phyloP scores from a whole-genome alignment of 306 rosid genomes.

The Dryas drummondii region DNA sequence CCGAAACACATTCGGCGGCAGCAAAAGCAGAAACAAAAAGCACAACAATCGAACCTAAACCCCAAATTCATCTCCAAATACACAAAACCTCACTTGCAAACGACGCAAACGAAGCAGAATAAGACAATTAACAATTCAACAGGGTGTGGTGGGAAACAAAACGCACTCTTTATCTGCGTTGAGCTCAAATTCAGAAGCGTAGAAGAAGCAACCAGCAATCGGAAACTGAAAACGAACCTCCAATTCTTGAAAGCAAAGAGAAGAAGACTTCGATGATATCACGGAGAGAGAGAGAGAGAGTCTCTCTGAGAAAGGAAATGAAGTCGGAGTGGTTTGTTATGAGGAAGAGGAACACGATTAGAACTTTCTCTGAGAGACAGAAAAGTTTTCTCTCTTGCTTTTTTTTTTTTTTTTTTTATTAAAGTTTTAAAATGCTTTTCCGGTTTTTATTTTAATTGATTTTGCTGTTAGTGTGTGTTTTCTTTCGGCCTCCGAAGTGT shows the following conservation, averaged over 20 bases:
- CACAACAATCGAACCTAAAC: constrained; percentile 11
- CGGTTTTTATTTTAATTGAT: not conserved
- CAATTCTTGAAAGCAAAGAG: constrained; percentile 22
- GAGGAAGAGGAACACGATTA: constrained; percentile 32
- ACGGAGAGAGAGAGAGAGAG: constrained; percentile 7
- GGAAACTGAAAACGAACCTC: constrained; percentile 39
- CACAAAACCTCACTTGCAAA: not conserved
- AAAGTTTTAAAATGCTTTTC: not conserved
- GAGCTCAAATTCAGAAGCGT: constrained; percentile 7
- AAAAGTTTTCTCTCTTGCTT: not conserved
- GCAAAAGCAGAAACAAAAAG: constrained; percentile 12
- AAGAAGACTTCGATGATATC: not conserved
- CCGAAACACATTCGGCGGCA: constrained; percentile 14
- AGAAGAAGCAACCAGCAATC: not conserved
- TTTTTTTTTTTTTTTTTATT: not conserved
- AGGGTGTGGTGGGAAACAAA: not conserved
- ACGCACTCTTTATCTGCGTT: not conserved
- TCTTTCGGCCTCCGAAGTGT: constrained; percentile 17
- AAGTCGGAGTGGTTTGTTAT: constrained; percentile 25
- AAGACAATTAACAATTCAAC: not conserved
- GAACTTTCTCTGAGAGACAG: constrained; percentile 34
- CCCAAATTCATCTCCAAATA: constrained; percentile 21
- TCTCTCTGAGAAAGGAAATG: constrained; percentile 11
- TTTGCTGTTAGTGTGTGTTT: constrained; percentile 14
- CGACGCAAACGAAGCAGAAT: not conserved